Base-by-base conservation (phyloP, 768 basidiomycete genomes). In the Crepidotus variabilis region DNA sequence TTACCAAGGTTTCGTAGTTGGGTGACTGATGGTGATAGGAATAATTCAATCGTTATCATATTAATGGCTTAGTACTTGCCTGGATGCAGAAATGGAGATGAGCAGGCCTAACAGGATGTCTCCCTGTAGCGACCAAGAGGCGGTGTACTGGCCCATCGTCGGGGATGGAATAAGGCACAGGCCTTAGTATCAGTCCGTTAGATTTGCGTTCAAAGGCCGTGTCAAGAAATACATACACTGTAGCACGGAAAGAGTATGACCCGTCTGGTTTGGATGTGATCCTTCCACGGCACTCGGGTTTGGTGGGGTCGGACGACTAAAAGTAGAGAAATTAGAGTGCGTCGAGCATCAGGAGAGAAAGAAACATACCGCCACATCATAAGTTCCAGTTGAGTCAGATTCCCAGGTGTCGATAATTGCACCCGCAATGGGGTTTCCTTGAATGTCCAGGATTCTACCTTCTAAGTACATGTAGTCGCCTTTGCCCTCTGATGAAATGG, bases 401-500 rank as follows among this genome's bases (percentile, higher is more conserved):
- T 91, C 88, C 89, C 88, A 92, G n/a, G 89, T 92, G 52, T 92
- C 88, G 57, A 92, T 88, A 47, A 78, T 63, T 0, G 88, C 89
- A 51, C 75, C 75, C 5, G 84, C 68, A 52, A 94, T 78, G 2
- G 86, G 85, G n/a, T 76, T 72, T 20, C 90, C 90, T 33, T 79
- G 71, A 1, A 82, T 85, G 63, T 84, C 78, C 28, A 83, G 63
- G 1, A 94, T 78, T 2, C 77, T 78, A 0, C 92, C 92, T 65
- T 90, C 81, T 51, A 94, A 87, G 61, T 79, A 92, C 81, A 94
- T 75, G 67, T 92, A 89, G 9, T 91, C 82, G 20, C 92, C 92
- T 69, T 90, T 92, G 55, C 88, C 92, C 68, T 93, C 91, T 0
- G 90, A 90, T 6, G 92, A 90, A 51, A 94, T 94, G 9, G 86